Evolutionary conservation across 2,329 filamentous ascomycete species (phyloP), one percentile per base, ranked within the genome.

Genomic region (Simplicillium aogashimaense): DNA sequence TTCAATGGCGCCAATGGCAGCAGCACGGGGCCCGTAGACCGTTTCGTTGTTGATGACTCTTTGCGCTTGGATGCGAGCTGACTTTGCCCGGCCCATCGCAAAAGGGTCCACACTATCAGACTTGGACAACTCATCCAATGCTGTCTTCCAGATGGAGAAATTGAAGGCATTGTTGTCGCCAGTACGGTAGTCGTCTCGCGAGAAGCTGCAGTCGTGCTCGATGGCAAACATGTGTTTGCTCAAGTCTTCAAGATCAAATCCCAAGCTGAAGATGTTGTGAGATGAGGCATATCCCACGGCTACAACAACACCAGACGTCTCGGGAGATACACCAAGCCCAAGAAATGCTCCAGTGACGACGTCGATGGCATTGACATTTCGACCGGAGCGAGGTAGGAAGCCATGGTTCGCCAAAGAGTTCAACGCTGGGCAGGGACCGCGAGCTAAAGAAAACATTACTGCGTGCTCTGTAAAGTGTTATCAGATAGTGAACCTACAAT

Each of bases 151-250:
- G 25, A 36, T 16, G 3, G 7, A 12, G 34, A 16, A 12, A 14
- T 36, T 36, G 34, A 36, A 36, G 5, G 12, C 34, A 36, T 36
- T 36, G 34, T 36, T 36, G 34, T 36, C 25, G 3, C 34, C 34
- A 6, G 25, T 36, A 14, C 12, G 34, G 25, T 16, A 16, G 25
- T 36, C 34, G 11, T 36, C 13, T 13, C 34, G 7, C 3, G 34
- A n/a, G 34, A 36, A 36, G 34, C 34, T 36, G 34, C 34, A 36
- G 10, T 36, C 34, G 25, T 36, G 34, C 34, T 36, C 34, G 14
- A 36, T 36, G 34, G 25, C 16, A 10, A 36, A 36, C 34, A 36
- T n/a, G 17, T 36, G 34, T 14, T 20, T 36, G 11, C 34, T n/a
- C 8, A 36, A 10, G 10, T 36, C 34, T 17, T 36, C 34, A 13